Evolutionary conservation across 1,139 yeast species (phyloP), one percentile per base, ranked within the genome.

Genomic region (Wickerhamomyces sp.): DNA sequence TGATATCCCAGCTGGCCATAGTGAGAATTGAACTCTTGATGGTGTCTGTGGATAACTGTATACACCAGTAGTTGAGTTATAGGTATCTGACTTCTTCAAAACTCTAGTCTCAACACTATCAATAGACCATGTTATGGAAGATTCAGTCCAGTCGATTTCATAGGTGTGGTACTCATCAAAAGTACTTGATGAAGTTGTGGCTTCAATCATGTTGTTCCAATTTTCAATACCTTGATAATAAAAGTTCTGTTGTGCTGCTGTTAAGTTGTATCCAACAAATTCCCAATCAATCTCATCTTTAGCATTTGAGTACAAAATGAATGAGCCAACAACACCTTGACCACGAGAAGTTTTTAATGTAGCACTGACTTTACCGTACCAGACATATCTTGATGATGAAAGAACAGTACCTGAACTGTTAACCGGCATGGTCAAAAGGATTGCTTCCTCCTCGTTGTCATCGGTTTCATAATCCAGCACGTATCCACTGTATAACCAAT

Each of bases 251-350:
- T 90, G 91, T 2, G 81, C 86, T 36, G 68, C 64, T 15, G 73
- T 72, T 58, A 85, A 69, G 60, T 85, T 78, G 56, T 76, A 75
- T 50, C 98, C 98, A 47, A 89, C 82, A 57, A 80, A 84, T 69
- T 90, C 97, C 60, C 69, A 83, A 76, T 90, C 97, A 58, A 90
- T 76, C 73, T 91, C 97, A 70, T 90, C 97, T 67, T 84, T 82
- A 39, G 86, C 89, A 59, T 87, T 89, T 2, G 95, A 86, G 69
- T 81, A 86, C 49, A 88, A 67, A 63, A 90, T 88, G 58, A 84
- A 80, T n/a, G 96, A 94, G 15, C 94, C 76, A 51, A 90, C 79
- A 42, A 90, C 96, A 70, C 97, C 97, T 30, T 68, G 72, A 45
- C 78, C 79, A 59, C 79, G 87, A 1, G 96, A 84, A 2, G 94